Percentiles rank a stretch among this genome's conserved stretches.
Evolutionary conservation across 805 yeast genomes (phyloP).

Genomic region (Schwanniomyces vanrijiae): DNA sequence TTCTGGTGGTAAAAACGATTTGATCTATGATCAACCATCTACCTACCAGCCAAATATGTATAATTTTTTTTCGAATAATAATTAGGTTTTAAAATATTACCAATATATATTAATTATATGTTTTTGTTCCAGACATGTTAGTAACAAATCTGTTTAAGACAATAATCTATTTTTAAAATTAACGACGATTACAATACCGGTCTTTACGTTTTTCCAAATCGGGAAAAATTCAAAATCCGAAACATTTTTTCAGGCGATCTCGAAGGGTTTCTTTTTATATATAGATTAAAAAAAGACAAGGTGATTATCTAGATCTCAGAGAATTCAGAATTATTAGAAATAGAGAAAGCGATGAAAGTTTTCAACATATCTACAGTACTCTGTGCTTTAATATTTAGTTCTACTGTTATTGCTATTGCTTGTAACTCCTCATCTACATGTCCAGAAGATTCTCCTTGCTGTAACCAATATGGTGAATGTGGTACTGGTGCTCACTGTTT

Average conservation of each 20-base stretch:
- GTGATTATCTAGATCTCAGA: background rate
- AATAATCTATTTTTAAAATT: background rate
- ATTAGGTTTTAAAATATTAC: slow-evolving; percentile 4
- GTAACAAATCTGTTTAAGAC: background rate
- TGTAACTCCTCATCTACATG: slow-evolving; percentile 62
- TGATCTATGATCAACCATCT: slow-evolving; percentile 41
- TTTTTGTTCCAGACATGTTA: background rate
- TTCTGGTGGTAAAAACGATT: slow-evolving; percentile 5
- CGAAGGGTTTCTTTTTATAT: background rate
- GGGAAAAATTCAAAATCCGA: background rate
- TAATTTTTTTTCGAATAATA: slow-evolving; percentile 33
- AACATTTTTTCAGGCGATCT: background rate
- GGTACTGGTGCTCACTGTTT: slow-evolving; percentile 78
- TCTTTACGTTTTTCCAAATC: background rate
- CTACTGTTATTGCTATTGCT: slow-evolving; percentile 11
- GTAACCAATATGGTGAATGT: slow-evolving; percentile 77
- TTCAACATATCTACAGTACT: background rate
- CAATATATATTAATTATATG: background rate
- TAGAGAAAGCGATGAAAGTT: background rate
- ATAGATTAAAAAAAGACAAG: background rate
- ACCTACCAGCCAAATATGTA: slow-evolving; percentile 49
- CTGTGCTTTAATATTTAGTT: slow-evolving; percentile 1
- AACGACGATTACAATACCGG: background rate
- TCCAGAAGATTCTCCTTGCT: slow-evolving; percentile 83
- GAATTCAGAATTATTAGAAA: background rate